phyloP scores from a whole-genome alignment of 164 flowering plant genomes.

The Buxus sempervirens region DNA sequence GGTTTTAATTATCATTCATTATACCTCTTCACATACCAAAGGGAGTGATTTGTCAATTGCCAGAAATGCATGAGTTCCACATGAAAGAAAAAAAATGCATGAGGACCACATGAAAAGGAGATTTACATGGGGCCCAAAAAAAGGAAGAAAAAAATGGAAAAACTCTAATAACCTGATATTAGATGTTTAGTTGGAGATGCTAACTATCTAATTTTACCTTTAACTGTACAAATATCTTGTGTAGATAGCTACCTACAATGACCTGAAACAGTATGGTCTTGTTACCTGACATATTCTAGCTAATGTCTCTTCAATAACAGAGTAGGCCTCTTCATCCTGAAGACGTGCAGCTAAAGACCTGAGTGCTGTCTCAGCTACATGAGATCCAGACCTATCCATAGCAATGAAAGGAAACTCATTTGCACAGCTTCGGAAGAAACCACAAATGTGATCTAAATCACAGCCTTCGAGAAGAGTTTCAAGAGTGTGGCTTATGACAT shows the following conservation, averaged over 20 bases:
- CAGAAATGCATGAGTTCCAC: not conserved
- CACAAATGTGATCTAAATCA: conserved; percentile 63
- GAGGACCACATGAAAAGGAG: not conserved
- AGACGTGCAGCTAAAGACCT: conserved; percentile 63
- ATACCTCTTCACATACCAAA: not conserved
- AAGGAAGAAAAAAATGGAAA: not conserved
- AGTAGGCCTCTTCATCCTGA: conserved; percentile 46
- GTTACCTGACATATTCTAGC: conserved; percentile 68
- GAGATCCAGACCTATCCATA: conserved; percentile 85
- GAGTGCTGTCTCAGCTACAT: conserved; percentile 87
- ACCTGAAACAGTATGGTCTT: not conserved
- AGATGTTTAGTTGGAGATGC: not conserved
- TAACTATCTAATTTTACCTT: not conserved
- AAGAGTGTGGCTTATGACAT: conserved; percentile 67
- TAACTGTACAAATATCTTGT: no score
- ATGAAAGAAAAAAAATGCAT: not conserved
- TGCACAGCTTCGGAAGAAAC: conserved; percentile 62
- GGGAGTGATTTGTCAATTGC: conserved; percentile 3
- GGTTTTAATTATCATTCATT: not conserved
- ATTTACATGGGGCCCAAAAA: no score
- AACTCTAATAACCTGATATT: not conserved
- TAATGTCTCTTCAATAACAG: conserved; percentile 61
- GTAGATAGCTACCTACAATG: not conserved
- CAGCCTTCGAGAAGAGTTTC: conserved; percentile 80
- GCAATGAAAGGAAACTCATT: conserved; percentile 63